Evolutionary conservation across 148 eudicot genomes (phyloP).

Genomic region (Pouteria glomerata): DNA sequence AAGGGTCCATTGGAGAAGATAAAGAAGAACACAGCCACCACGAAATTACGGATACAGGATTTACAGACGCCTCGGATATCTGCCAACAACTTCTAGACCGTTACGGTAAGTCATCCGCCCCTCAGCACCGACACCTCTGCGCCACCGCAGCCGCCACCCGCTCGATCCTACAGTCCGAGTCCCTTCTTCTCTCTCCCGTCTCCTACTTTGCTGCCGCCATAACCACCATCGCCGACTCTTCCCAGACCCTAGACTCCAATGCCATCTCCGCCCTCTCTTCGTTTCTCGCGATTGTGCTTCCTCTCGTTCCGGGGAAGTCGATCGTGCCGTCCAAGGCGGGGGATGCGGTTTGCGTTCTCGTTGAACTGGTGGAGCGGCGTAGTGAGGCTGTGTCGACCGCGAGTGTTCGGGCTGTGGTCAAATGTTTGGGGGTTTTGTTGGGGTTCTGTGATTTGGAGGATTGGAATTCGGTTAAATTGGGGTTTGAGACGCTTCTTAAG

Average conservation of each 20-base stretch:
- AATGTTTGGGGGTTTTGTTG: constrained; percentile 75
- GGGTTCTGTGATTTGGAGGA: constrained; percentile 59
- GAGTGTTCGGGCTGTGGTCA: constrained; percentile 63
- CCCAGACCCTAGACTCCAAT: constrained; percentile 33
- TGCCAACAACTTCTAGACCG: constrained; percentile 63
- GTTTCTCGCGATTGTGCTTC: constrained; percentile 58
- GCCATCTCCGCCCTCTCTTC: constrained; percentile 60
- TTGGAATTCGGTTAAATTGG: constrained; percentile 54
- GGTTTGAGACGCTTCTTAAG: constrained; percentile 46
- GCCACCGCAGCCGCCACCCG: constrained; percentile 85
- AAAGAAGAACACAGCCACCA: constrained; percentile 13
- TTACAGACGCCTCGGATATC: constrained; percentile 44
- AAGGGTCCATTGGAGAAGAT: no score
- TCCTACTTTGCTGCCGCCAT: constrained; percentile 84
- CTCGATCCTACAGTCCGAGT: constrained; percentile 49
- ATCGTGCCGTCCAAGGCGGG: constrained; percentile 35
- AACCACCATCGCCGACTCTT: constrained; percentile 30
- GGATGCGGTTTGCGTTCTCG: constrained; percentile 51
- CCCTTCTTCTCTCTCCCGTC: constrained; percentile 54
- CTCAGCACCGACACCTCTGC: constrained; percentile 83
- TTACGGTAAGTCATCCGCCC: constrained; percentile 67
- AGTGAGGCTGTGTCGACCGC: constrained; percentile 35
- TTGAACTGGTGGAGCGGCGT: constrained; percentile 31
- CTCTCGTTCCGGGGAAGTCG: constrained; percentile 34
- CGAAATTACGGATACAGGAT: constrained; percentile 24